Evolutionary conservation across 768 basidiomycete species (phyloP).

Genomic region (Kwoniella heveanensis): DNA sequence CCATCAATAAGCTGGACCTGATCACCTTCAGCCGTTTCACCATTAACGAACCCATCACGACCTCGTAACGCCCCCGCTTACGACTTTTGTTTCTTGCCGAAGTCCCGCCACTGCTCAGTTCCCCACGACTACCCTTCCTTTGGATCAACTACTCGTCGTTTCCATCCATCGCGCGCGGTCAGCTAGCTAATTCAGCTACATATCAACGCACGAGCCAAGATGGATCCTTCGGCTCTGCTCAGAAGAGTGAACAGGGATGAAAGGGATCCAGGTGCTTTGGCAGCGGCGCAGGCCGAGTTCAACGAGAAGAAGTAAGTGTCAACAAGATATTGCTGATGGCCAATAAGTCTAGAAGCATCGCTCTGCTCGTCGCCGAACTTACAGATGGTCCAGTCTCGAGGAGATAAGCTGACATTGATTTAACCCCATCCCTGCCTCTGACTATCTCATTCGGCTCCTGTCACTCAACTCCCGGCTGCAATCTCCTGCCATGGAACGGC

Average conservation of each 20-base stretch:
- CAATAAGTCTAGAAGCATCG: not conserved
- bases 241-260: slow-evolving; percentile 60
- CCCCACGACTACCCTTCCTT: slow-evolving; percentile 1
- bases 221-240: slow-evolving; percentile 47
- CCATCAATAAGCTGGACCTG: not conserved
- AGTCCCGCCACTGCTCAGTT: not conserved
- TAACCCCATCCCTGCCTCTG: not conserved
- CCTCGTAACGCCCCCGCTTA: not conserved
- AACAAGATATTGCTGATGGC: not conserved
- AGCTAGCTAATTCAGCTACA: not conserved
- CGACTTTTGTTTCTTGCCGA: not conserved
- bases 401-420: not conserved
- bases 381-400: too few species aligned
- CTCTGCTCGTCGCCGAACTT: not conserved
- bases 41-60: slow-evolving; percentile 6
- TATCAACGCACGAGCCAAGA: slow-evolving; percentile 16
- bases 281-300: slow-evolving; percentile 90
- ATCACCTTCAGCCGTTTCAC: not conserved
- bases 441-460: not conserved
- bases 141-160: not conserved
- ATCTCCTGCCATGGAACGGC: slow-evolving; percentile 5
- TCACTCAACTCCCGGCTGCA: not conserved
- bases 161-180: not conserved
- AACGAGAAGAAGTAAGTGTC: slow-evolving; percentile 83
- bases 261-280: slow-evolving; percentile 73